A percentile compares a stretch with the other conserved stretches of the same genome.
These are phyloP conservation scores for Baudoinia panamericana DNA, from an alignment of 495 filamentous ascomycete genomes.

Conservation along the genomic window DNA sequence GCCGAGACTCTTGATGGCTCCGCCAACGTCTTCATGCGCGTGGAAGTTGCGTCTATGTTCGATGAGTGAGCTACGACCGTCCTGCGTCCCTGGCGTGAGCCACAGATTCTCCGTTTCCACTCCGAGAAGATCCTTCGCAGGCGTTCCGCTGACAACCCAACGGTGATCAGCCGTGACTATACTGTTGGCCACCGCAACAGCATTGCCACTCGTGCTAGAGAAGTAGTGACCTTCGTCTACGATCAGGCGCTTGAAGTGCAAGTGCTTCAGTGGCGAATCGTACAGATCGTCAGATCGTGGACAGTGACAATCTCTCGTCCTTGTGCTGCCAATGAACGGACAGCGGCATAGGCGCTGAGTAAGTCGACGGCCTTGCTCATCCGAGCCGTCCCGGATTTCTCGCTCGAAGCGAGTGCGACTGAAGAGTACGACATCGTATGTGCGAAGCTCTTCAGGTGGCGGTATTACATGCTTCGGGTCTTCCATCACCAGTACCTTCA, in stretches of 20 bases:
- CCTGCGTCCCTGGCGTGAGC: conserved; percentile 21
- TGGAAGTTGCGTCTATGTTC: conserved; percentile 24
- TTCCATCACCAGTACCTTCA: conserved; percentile 51
- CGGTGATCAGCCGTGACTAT: conserved; percentile 54
- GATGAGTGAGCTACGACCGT: conserved; percentile 20
- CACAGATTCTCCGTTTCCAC: conserved; percentile 35
- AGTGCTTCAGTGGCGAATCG: conserved; percentile 48
- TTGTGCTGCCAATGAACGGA: conserved; percentile 32
- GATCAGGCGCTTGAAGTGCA: conserved; percentile 78
- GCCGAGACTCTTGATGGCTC: conserved; percentile 50
- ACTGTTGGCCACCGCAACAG: conserved; percentile 51
- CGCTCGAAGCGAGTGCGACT: conserved; percentile 59
- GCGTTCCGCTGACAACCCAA: conserved; percentile 89
- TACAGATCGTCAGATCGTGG: conserved; percentile 31
- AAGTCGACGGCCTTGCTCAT: conserved; percentile 27
- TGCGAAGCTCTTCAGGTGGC: conserved; percentile 40
- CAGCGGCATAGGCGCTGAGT: conserved; percentile 27
- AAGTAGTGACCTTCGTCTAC: conserved; percentile 87
- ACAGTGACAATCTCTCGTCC: conserved; percentile 33
- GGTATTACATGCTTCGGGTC: conserved; percentile 43
- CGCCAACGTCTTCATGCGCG: conserved; percentile 18
- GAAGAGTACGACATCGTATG: conserved; percentile 70
- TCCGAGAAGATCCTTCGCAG: conserved; percentile 67
- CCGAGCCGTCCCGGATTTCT: conserved; percentile 34
- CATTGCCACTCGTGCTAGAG: conserved; percentile 44